These are phyloP conservation scores for Aspergillus felis DNA, from an alignment of 2,329 filamentous ascomycete genomes.

Conservation along the genomic window DNA sequence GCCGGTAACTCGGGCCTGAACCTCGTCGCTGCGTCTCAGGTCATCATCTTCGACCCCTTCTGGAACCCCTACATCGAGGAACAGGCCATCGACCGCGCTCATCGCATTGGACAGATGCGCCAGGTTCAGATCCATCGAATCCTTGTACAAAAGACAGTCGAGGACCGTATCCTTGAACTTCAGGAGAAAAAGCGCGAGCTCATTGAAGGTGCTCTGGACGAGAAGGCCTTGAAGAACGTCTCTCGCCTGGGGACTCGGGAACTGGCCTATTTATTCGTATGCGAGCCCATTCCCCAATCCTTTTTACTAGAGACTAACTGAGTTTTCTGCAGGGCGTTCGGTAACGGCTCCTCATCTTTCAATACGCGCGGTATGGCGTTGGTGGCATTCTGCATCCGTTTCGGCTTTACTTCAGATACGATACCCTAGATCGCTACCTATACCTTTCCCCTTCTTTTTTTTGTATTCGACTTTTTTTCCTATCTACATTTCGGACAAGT, in stretches of 20 bases:
- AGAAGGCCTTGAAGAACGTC: slow-evolving; percentile 64
- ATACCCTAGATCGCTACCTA: neutral
- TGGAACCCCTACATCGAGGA: slow-evolving; percentile 94
- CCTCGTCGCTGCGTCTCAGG: slow-evolving; percentile 73
- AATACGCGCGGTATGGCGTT: slow-evolving; percentile 4
- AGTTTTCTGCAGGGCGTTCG: slow-evolving; percentile 17
- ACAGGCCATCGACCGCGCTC: slow-evolving; percentile 84
- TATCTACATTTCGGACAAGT: neutral
- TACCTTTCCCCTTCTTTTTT: neutral
- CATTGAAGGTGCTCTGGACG: slow-evolving; percentile 75
- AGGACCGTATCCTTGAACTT: slow-evolving; percentile 76
- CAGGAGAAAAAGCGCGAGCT: slow-evolving; percentile 75
- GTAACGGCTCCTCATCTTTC: neutral
- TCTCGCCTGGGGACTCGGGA: slow-evolving; percentile 64
- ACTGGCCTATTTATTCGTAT: slow-evolving; percentile 65
- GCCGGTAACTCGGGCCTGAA: slow-evolving; percentile 85
- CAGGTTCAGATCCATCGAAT: slow-evolving; percentile 77
- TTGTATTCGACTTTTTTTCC: neutral
- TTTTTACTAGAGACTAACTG: neutral
- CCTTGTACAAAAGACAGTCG: slow-evolving; percentile 72
- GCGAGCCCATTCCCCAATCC: slow-evolving; percentile 6
- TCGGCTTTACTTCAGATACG: slow-evolving; percentile 5
- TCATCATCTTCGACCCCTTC: slow-evolving; percentile 89
- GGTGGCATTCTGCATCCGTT: slow-evolving; percentile 1
- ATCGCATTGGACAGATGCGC: slow-evolving; percentile 76